phyloP scores from a whole-genome alignment of 1,139 yeast genomes.

The Hemisphaericaspora subhashii region DNA sequence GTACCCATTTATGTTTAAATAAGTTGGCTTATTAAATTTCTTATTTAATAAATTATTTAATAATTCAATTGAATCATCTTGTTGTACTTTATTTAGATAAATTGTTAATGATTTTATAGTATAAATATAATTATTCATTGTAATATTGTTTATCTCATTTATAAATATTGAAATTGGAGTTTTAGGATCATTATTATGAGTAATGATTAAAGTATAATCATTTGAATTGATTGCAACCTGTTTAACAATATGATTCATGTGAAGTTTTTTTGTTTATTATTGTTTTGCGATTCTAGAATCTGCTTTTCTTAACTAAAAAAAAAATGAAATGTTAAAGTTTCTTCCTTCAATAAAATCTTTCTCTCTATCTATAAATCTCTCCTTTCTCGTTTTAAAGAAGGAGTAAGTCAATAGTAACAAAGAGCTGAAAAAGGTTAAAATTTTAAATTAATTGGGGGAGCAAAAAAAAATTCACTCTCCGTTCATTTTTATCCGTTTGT shows the following conservation, averaged over 20 bases:
- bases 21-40: conserved; percentile 17
- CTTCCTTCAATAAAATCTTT: no score
- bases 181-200: conserved; percentile 4
- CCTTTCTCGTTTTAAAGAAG: no score
- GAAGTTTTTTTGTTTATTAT: no score
- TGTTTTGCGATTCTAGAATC: background rate
- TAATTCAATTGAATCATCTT: conserved; percentile 13
- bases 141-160: conserved; percentile 15
- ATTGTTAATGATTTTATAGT: conserved; percentile 18
- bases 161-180: conserved; percentile 19
- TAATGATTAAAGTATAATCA: conserved; percentile 11
- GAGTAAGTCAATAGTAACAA: no score
- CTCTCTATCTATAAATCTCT: no score
- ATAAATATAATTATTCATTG: conserved; percentile 19
- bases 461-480: no score
- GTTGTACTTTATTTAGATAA: conserved; percentile 9
- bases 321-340: no score
- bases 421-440: no score
- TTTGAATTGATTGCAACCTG: conserved; percentile 5
- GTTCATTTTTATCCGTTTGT: no score
- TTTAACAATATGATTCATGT: conserved; percentile 11
- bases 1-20: conserved; percentile 17
- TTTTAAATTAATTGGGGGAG: no score
- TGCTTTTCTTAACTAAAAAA: no score
- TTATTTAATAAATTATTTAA: conserved; percentile 17